Evolutionary conservation across 78 protist species (phyloP).

Genomic region (Cyanophora paradoxa): DNA sequence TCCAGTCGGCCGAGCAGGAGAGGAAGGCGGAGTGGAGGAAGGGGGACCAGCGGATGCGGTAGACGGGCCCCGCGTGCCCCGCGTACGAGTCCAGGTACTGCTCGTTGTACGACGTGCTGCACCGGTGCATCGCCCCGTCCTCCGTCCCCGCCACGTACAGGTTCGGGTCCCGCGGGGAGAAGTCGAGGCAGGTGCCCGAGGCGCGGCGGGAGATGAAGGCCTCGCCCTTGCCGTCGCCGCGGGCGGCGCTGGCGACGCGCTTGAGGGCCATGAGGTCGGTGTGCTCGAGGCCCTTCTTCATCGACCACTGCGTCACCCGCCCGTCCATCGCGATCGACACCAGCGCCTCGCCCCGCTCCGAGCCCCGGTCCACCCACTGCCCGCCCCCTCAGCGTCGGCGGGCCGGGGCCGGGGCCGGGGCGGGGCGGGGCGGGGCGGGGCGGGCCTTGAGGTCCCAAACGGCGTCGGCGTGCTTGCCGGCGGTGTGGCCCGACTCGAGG

Average conservation of each 20-base stretch:
- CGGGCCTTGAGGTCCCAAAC: constrained; percentile 64
- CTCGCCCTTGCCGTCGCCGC: neutral
- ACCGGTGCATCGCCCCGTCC: constrained; percentile 66
- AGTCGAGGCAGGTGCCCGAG: constrained; percentile 41
- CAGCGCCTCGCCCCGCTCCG: constrained; percentile 35
- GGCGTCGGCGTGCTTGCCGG: constrained; percentile 52
- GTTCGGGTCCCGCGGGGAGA: constrained; percentile 21
- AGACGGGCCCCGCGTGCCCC: constrained; percentile 60
- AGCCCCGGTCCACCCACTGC: constrained; percentile 37
- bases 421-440: neutral
- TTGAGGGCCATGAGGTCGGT: constrained; percentile 34
- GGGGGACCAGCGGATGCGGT: constrained; percentile 50
- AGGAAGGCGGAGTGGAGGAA: constrained; percentile 25
- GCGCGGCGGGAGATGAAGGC: constrained; percentile 46
- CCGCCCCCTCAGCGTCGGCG: too few species aligned
- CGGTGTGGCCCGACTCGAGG: neutral
- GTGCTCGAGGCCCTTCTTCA: constrained; percentile 59
- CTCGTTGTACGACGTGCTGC: constrained; percentile 59
- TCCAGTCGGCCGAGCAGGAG: constrained; percentile 61
- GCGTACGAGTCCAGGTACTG: constrained; percentile 47
- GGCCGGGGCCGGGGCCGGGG: neutral
- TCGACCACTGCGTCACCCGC: constrained; percentile 50
- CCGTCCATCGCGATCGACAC: constrained; percentile 68
- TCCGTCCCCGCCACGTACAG: constrained; percentile 66
- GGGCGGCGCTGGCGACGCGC: neutral